These are phyloP conservation scores for Diophrys appendiculata DNA, from an alignment of 73 alveolate genomes.

Conservation along the genomic window DNA sequence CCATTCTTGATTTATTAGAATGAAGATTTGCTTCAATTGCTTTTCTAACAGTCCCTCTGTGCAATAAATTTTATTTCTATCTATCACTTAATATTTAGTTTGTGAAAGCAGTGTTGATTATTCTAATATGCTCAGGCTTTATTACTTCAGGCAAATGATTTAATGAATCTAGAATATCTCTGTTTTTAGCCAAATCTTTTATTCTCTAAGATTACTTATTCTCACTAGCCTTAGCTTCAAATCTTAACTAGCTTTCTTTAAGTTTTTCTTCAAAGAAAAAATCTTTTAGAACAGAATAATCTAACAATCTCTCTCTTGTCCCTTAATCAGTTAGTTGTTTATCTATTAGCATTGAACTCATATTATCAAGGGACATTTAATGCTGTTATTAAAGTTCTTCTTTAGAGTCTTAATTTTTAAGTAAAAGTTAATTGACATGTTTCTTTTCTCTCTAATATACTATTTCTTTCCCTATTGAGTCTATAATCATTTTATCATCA, in stretches of 20 bases:
- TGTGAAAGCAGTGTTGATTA: neutral
- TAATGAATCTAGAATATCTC: slow-evolving; percentile 38
- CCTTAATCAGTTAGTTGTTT: slow-evolving; percentile 32
- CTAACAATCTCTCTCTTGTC: slow-evolving; percentile 48
- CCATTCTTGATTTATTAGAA: slow-evolving; percentile 19
- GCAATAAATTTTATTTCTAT: slow-evolving; percentile 30
- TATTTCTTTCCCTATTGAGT: no score
- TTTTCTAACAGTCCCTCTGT: slow-evolving; percentile 35
- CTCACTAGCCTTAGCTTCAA: slow-evolving; percentile 8
- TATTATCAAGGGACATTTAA: no score
- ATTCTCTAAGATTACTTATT: neutral
- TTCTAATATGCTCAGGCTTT: slow-evolving; percentile 47
- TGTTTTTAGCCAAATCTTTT: neutral
- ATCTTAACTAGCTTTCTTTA: slow-evolving; percentile 25
- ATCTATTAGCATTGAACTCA: no score
- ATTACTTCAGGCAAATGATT: slow-evolving; percentile 47
- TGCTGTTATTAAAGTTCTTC: no score
- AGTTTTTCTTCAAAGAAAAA: slow-evolving; percentile 52
- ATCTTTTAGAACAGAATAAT: slow-evolving; percentile 52
- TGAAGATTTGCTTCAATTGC: slow-evolving; percentile 43
- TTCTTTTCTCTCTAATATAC: no score
- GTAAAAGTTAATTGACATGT: no score
- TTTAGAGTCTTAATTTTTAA: no score
- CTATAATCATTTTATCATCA: no score
- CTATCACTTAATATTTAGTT: slow-evolving; percentile 28